Conservation (phyloP, 2,329 filamentous ascomycete species). For the Intubia oerlemansii region DNA sequence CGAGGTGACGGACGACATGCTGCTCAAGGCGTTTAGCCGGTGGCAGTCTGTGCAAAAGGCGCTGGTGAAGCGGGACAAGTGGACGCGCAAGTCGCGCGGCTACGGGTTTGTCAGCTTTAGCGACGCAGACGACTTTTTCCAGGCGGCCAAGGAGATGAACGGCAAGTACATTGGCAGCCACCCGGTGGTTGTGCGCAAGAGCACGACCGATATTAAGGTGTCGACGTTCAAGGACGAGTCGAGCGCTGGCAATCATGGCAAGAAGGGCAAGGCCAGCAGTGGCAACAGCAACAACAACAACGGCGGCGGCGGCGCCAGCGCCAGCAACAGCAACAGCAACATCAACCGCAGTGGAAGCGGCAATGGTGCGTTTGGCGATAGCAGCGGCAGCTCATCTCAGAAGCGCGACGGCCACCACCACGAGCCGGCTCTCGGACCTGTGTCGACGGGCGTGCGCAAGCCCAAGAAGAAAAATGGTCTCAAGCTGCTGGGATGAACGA, state of each 20-base stretch:
- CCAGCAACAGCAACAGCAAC: slow-evolving; percentile 6
- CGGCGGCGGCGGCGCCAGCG: slow-evolving; percentile 13
- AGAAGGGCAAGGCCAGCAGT: slow-evolving; percentile 13
- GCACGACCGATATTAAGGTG: slow-evolving; percentile 78
- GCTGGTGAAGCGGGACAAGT: slow-evolving; percentile 83
- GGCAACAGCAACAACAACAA: slow-evolving; percentile 22
- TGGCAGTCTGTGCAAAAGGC: slow-evolving; percentile 84
- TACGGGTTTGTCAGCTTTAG: slow-evolving; percentile 94
- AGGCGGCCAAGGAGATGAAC: slow-evolving; percentile 93
- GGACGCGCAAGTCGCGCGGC: slow-evolving; percentile 86
- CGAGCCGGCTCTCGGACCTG: slow-evolving; percentile 29
- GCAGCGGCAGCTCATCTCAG: slow-evolving; percentile 12
- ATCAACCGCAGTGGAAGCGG: slow-evolving; percentile 12
- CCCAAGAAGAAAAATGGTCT: slow-evolving; percentile 47
- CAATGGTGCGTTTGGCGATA: slow-evolving; percentile 10
- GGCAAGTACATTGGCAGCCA: slow-evolving; percentile 98
- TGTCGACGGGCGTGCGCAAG: slow-evolving; percentile 34
- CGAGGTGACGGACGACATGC: slow-evolving; percentile 88
- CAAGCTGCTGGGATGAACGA: slow-evolving; percentile 37
- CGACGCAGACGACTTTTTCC: slow-evolving; percentile 90
- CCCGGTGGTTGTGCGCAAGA: slow-evolving; percentile 69
- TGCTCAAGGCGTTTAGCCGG: slow-evolving; percentile 79
- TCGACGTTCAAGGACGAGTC: slow-evolving; percentile 40
- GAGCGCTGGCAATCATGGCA: slow-evolving; percentile 26
- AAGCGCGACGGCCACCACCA: slow-evolving; percentile 12